Evolutionary conservation across 805 yeast species (phyloP), one percentile per base, ranked within the genome.

Genomic region (Lipomyces oligophaga): DNA sequence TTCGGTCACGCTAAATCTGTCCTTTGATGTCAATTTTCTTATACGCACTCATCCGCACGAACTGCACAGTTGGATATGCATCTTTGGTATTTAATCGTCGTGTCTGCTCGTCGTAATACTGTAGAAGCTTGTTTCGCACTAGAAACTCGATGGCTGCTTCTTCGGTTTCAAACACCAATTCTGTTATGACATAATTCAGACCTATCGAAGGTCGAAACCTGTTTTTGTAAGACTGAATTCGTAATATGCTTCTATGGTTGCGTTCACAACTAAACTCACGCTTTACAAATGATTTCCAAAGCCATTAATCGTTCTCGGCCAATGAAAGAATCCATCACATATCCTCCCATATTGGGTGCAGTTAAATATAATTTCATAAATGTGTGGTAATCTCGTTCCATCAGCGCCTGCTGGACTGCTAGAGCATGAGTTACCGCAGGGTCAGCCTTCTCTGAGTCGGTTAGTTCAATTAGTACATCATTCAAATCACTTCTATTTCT

Each of bases 11-110:
- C 30, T 27, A 67, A 6, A 65, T 73, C 66, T 89, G 97, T 0
- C 97, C 97, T 69, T 89, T 89, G 52, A 90, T 88, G 61, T 89
- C 97, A 11, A 89, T 80, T 60, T 74, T 81, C 49, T 69, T 76
- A 56, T 74, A 73, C 27, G 66, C 68, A 38, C 57, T 65, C 51
- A 63, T 65, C 55, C 65, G 70, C 38, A 60, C 68, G 52, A 49
- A 63, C 51, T 67, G 63, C 3, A 79, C 64, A 0, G 60, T 60
- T 0, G 67, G 57, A 38, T 47, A 55, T 2, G 66, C 54, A 18
- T 58, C 60, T 40, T 58, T 63, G 28, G 65, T 54, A 3, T 49
- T 43, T 2, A 66, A 34, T 34, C 43, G 41, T 2, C 34, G 34
- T 11, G 34, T 35, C 13, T 28, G 25, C 20, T 34, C 33, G 30